phyloP scores from a whole-genome alignment of 148 eudicot genomes.

The Salicornia ramosissima region DNA sequence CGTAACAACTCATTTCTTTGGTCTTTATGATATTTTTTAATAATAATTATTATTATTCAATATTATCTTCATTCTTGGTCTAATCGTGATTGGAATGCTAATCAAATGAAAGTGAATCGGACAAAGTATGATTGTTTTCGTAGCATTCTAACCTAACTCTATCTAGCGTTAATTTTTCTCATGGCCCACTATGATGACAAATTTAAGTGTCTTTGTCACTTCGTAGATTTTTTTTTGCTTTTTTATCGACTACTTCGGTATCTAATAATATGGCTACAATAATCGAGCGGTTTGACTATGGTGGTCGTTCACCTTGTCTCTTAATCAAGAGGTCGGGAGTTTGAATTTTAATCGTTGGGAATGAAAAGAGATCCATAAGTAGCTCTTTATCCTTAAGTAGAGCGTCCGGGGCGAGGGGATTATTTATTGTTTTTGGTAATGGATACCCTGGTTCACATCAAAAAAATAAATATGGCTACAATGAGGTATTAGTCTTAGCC shows the following conservation, averaged over 20 bases:
- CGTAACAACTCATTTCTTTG: conserved; percentile 12
- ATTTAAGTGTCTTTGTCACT: not conserved
- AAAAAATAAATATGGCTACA: no score
- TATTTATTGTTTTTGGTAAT: no score
- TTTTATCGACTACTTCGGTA: not conserved
- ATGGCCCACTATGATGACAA: conserved; percentile 1
- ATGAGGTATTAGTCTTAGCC: no score
- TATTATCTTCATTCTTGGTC: conserved; percentile 8
- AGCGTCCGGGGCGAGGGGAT: no score
- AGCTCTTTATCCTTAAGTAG: no score
- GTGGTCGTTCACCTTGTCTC: no score
- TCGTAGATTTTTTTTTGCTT: not conserved
- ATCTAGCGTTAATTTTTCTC: not conserved
- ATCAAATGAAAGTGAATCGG: conserved; percentile 3
- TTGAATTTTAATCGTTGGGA: no score
- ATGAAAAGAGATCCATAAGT: no score
- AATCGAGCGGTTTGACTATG: no score
- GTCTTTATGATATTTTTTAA: conserved; percentile 5
- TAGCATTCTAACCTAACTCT: conserved; percentile 7
- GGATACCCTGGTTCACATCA: no score
- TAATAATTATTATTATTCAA: not conserved
- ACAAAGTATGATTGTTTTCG: conserved; percentile 9
- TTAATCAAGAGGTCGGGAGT: no score
- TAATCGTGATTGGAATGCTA: conserved; percentile 14
- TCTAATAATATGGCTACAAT: no score